Base-by-base conservation (phyloP, 2,329 filamentous ascomycete species). In the Talaromyces sp. region DNA sequence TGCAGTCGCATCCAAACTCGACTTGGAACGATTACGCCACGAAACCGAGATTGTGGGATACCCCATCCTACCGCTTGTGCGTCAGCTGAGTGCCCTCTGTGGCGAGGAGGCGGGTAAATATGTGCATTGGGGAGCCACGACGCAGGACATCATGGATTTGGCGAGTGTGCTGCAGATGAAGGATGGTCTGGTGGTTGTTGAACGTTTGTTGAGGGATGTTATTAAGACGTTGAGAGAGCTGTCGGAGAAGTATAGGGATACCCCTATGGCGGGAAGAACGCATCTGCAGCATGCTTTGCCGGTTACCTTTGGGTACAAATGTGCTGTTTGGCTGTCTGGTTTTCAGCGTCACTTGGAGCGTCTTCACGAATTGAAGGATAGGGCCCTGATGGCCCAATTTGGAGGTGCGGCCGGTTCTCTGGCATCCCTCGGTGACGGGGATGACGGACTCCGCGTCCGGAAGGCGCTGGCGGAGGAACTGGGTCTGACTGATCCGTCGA, bases 71-170 rank as follows among this genome's bases (percentile, higher is more conserved):
- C 80, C 81, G 0, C 67, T 84, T 12, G 79, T 84, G 2, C 74
- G 78, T 39, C 82, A 84, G 63, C 69, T 84, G 25, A 77, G 77
- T 1, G 71, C 73, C 31, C 70, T 70, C n/a, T 71, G 68, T 25
- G 69, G 68, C 14, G 70, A 73, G 35, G 67, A 72, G 5, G 69
- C 68, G 12, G 76, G 71, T n/a, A 75, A 78, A 63, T 85, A 83
- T 66, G 79, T 85, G 11, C 83, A 85, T 68, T 85, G 83, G 83
- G 83, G 83, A 8, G 82, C 83, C 1, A 85, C 83, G 0, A 86
- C 83, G 0, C 83, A 86, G 65, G 83, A 86, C 66, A 84, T 85
- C 63, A 85, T 84, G 83, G 83, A 85, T 65, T 73, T 80, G 0
- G 83, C 83, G 0, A 80, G 78, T 12, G 73, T 84, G 1, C 67